Evolutionary conservation across 2,329 filamentous ascomycete species (phyloP), one percentile per base, ranked within the genome.

Genomic region (Beauveria asiatica): DNA sequence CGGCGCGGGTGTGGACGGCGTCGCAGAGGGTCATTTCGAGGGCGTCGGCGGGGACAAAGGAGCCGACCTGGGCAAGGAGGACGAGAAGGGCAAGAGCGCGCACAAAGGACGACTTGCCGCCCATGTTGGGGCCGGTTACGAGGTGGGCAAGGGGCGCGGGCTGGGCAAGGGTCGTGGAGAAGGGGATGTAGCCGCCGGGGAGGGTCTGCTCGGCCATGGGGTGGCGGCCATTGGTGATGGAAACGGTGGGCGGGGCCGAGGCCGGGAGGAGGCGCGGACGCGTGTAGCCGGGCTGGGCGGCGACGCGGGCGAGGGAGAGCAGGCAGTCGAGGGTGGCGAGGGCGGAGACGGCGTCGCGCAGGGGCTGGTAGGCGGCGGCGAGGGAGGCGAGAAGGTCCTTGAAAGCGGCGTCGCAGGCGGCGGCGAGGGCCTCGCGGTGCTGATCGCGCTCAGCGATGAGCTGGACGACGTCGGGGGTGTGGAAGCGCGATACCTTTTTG

Each of bases 81-180:
- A 89, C 84, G 64, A 97, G 91, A 7, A 99, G 84, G 10, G 94
- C 93, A 49, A 96, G 86, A 65, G 92, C 90, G 57, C 94, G 90
- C 23, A 99, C 93, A 72, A 96, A 99, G 61, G 89, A 94, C n/a
- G 91, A 96, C 71, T 99, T 99, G 60, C 94, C 94, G 68, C 94
- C 94, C 94, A 99, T 99, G 76, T 99, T 99, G 33, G 94, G 94
- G 0, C 94, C 94, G 0, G 94, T 99, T 67, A 99, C 87, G 60
- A 97, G 86, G 66, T 97, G 83, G 2, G 91, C 90, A 6, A 89
- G 82, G 0, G 85, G 83, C 0, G 78, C 70, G 1, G 84, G 81
- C 3, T 85, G 82, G n/a, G 84, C 81, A 51, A 97, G 83, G 2
- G 83, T 76, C 11, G 91, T 88, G 67, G 88, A 84, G 74, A 99